Base-by-base conservation (phyloP, 1,284 basidiomycete species). In the Sporisorium iseilematis-ciliati region DNA sequence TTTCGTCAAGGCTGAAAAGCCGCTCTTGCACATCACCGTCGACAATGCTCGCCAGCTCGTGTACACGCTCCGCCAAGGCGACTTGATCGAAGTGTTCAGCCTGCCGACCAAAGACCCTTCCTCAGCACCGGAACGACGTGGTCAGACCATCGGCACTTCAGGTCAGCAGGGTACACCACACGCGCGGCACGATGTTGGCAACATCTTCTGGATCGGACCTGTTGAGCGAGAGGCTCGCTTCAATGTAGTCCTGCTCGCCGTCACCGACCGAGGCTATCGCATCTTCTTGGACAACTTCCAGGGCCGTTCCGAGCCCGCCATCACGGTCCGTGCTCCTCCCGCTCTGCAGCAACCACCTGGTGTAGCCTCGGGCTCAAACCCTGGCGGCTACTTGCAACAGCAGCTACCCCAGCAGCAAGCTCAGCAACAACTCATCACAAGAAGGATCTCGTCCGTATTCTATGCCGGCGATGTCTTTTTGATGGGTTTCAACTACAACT, bases 1-100 rank as follows among this genome's bases (percentile, higher is more conserved):
- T 12, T 81, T 85, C 29, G 78, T 82, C 57, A 83, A 83, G 45
- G 89, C 91, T n/a, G 88, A 93, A 91, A 92, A 82, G 67, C 63
- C 67, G 56, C 69, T 84, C 14, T 65, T 78, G 50, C 65, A 57
- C 38, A 60, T 84, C 43, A 62, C 76, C n/a, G 64, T 84, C 25
- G 83, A 84, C 57, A 66, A 72, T 23, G 71, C 70, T 20, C 73
- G 83, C 4, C 69, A 72, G 46, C 74, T 82, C 41, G 65, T 84
- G 2, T 84, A 84, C 57, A 78, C 79, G 3, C 73, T 84, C 35
- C 77, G 81, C 33, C 69, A 81, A 33, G 75, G 78, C 20, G 73
- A 73, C 41, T 66, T 82, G 59, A 84, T 84, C 64, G 80, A 82
- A 51, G 79, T 82, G 4, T 83, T 79, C 55, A 58, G 65, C 43